These are phyloP conservation scores for Kondoa malvinella DNA, from an alignment of 768 basidiomycete genomes.

Conservation along the genomic window DNA sequence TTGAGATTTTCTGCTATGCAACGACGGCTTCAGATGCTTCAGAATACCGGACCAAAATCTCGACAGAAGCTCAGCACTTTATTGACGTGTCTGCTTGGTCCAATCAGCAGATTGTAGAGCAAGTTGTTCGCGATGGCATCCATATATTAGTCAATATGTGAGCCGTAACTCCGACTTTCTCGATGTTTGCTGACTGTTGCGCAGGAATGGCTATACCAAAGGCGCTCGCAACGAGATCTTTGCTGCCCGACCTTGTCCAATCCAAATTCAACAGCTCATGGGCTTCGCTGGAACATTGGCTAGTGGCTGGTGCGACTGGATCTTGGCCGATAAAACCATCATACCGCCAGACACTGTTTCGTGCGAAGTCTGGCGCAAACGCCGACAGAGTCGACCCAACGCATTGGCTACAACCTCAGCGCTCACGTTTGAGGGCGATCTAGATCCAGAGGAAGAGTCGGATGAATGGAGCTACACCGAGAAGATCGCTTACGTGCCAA, in stretches of 20 bases:
- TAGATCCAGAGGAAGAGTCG: constrained; percentile 35
- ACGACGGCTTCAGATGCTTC: constrained; percentile 40
- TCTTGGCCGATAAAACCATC: constrained; percentile 34
- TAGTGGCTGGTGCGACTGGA: constrained; percentile 30
- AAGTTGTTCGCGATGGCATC: constrained; percentile 36
- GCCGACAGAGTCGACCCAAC: constrained; percentile 16
- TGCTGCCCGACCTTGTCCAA: constrained; percentile 37
- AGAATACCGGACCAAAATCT: constrained; percentile 36
- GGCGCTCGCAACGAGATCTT: constrained; percentile 42
- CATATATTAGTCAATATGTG: constrained; percentile 35
- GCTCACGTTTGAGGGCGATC: constrained; percentile 29
- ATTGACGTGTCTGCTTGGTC: constrained; percentile 36
- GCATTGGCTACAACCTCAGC: not conserved
- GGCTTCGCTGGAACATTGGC: constrained; percentile 41
- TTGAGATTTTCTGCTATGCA: constrained; percentile 39
- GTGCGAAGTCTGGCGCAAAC: constrained; percentile 18
- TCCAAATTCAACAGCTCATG: constrained; percentile 39
- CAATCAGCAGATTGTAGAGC: constrained; percentile 33
- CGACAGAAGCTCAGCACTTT: constrained; percentile 35
- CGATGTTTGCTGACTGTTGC: not conserved
- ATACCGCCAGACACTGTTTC: constrained; percentile 32
- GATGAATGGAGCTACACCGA: constrained; percentile 36
- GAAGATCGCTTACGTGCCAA: constrained; percentile 25
- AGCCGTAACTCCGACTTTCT: not conserved
- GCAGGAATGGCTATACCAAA: constrained; percentile 40